Evolutionary conservation across 2,329 filamentous ascomycete species (phyloP).

Genomic region (Trichoderma lentiforme): DNA sequence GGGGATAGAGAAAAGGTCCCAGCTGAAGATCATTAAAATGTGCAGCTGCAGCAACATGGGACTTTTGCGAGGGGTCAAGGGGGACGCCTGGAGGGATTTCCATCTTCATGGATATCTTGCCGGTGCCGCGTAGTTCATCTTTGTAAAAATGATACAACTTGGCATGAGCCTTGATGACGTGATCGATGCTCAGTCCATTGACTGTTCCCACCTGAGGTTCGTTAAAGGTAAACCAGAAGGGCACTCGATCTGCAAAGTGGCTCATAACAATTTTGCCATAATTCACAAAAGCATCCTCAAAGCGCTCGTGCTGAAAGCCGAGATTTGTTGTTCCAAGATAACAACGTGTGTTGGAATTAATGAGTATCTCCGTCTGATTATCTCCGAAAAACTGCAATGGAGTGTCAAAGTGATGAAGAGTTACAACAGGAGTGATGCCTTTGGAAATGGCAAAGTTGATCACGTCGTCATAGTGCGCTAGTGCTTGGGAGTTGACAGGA

Average conservation of each 20-base stretch:
- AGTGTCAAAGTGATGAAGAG: background rate
- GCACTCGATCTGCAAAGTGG: background rate
- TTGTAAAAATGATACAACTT: background rate
- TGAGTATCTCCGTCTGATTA: background rate
- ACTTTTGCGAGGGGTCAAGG: background rate
- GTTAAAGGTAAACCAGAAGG: background rate
- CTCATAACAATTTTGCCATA: background rate
- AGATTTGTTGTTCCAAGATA: background rate
- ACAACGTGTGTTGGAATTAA: background rate
- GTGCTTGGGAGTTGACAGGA: background rate
- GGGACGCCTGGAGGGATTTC: background rate
- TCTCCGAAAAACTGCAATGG: background rate
- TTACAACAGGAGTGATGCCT: background rate
- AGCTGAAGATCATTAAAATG: background rate
- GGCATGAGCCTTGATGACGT: background rate
- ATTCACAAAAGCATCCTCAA: background rate
- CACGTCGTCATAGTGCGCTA: background rate
- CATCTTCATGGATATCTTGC: background rate
- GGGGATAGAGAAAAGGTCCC: background rate
- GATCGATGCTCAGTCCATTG: background rate
- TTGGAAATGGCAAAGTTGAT: background rate
- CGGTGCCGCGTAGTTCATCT: background rate
- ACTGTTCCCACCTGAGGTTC: background rate
- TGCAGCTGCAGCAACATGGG: background rate
- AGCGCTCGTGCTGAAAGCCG: background rate